Conservation (phyloP, 176 grass and related monocot species). For the Alloteropsis semialata region DNA sequence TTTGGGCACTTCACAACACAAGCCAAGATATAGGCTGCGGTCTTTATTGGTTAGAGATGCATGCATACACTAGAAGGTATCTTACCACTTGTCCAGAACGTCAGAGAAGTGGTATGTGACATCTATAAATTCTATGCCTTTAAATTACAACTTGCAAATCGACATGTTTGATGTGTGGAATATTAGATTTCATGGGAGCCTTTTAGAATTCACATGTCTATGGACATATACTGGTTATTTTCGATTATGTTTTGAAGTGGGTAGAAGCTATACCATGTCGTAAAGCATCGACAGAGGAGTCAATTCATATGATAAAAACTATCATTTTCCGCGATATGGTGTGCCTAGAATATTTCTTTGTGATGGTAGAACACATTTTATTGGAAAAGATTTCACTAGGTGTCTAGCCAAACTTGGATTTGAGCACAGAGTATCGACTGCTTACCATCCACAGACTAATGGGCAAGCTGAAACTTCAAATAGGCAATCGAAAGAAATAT, state of each 20-base stretch:
- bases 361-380: too few species aligned
- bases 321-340: background rate
- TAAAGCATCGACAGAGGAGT: background rate
- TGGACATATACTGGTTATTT: background rate
- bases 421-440: background rate
- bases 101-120: background rate
- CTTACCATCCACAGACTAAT: too few species aligned
- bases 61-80: background rate
- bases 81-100: background rate
- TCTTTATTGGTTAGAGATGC: background rate
- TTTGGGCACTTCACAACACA: background rate
- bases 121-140: background rate
- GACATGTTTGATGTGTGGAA: background rate
- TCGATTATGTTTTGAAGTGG: background rate
- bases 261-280: background rate
- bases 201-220: background rate
- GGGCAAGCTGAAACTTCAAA: too few species aligned
- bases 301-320: background rate
- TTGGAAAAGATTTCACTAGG: background rate
- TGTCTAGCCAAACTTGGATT: background rate
- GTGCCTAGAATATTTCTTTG: background rate
- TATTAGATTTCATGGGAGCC: background rate
- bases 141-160: background rate
- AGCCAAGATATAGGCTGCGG: background rate
- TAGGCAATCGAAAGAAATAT: too few species aligned